Conservation (phyloP, 2,329 filamentous ascomycete genomes). For the Fusarium mangiferae region DNA sequence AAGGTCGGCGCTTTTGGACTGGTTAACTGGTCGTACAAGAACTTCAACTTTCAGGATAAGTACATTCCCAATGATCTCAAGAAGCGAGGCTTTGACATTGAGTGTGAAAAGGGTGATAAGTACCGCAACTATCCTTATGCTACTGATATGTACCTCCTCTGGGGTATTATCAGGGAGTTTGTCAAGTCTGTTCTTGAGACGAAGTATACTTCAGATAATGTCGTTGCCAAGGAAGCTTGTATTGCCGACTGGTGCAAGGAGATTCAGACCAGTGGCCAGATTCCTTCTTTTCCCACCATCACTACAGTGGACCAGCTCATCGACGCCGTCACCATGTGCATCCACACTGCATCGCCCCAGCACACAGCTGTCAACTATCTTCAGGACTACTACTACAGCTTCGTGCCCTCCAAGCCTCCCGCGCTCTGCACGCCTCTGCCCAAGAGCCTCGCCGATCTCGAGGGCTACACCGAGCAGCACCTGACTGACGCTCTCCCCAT, state of each 20-base stretch:
- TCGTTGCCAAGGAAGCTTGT: background rate
- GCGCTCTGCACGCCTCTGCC: conserved; percentile 23
- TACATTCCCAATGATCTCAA: conserved; percentile 36
- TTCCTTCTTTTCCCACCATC: conserved; percentile 22
- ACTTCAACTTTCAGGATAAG: conserved; percentile 35
- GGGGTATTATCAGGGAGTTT: conserved; percentile 18
- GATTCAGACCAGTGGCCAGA: conserved; percentile 16
- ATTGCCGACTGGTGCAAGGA: conserved; percentile 21
- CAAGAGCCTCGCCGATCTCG: background rate
- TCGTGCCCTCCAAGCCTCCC: conserved; percentile 25
- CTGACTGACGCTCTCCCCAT: conserved; percentile 29
- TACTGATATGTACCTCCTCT: conserved; percentile 7
- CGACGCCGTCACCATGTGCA: conserved; percentile 33
- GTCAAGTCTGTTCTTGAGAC: conserved; percentile 17
- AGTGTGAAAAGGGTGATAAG: conserved; percentile 12
- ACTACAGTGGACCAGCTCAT: conserved; percentile 28
- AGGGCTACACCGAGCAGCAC: conserved; percentile 15
- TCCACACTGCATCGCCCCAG: conserved; percentile 27
- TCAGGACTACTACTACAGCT: conserved; percentile 35
- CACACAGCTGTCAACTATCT: conserved; percentile 34
- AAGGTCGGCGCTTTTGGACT: background rate
- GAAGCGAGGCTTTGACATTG: conserved; percentile 28
- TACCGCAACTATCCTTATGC: conserved; percentile 34
- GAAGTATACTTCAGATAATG: conserved; percentile 5
- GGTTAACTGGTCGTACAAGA: conserved; percentile 20